Evolutionary conservation across 2,329 filamentous ascomycete species (phyloP).

Genomic region (Apiospora hydei): DNA sequence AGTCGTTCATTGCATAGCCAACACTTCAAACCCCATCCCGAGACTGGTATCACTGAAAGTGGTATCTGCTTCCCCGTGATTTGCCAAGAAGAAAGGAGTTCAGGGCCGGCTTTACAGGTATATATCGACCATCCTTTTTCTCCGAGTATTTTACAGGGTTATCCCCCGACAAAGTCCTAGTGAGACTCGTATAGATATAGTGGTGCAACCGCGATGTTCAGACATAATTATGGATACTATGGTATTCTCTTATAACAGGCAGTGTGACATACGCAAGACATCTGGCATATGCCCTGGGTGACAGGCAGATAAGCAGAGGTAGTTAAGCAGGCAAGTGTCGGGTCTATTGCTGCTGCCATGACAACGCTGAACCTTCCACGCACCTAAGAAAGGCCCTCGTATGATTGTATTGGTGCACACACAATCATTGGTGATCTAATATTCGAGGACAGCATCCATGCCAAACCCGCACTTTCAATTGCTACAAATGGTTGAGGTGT

Average conservation of each 20-base stretch:
- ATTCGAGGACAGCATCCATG: not conserved
- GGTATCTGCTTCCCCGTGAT: not conserved
- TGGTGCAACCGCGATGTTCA: not conserved
- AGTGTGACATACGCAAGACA: not conserved
- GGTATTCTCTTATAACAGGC: not conserved
- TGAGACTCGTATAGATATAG: not conserved
- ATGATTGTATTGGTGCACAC: no score
- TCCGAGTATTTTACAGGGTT: not conserved
- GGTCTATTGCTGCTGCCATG: no score
- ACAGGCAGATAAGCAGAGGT: not conserved
- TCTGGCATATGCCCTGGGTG: not conserved
- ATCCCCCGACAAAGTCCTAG: not conserved
- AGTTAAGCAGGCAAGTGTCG: not conserved
- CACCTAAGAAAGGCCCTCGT: no score
- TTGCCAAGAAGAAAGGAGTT: not conserved
- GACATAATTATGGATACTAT: not conserved
- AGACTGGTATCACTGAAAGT: not conserved
- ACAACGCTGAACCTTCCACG: not conserved
- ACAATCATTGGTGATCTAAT: not conserved
- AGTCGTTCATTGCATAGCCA: not conserved
- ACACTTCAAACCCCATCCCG: not conserved
- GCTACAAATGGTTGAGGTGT: not conserved
- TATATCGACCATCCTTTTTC: not conserved
- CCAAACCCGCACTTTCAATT: not conserved
- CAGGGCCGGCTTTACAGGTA: not conserved